phyloP scores from a whole-genome alignment of 2,329 filamentous ascomycete genomes.

The Raffaelea albimanens region DNA sequence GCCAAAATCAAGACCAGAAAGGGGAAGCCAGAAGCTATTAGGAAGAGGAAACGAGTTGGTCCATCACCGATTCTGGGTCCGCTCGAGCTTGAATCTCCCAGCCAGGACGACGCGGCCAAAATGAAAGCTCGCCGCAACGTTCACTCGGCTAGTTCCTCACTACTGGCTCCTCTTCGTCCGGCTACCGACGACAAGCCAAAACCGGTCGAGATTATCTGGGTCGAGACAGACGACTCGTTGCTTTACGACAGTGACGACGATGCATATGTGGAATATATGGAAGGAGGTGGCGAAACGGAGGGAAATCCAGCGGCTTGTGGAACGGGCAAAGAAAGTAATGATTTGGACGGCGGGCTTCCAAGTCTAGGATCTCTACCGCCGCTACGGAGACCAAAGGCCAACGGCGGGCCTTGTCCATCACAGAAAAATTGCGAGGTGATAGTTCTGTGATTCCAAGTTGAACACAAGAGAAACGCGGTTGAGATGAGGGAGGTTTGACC shows the following conservation, averaged over 20 bases:
- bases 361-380: too few relatives aligned
- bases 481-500: too few relatives aligned
- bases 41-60: conserved; percentile 1
- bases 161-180: conserved; percentile 1
- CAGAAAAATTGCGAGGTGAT: too few relatives aligned
- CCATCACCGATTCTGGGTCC: conserved; percentile 6
- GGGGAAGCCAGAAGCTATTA: neutral
- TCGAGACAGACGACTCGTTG: neutral
- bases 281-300: too few relatives aligned
- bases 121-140: neutral
- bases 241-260: neutral
- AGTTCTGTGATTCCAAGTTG: too few relatives aligned
- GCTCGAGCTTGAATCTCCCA: conserved; percentile 7
- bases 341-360: too few relatives aligned
- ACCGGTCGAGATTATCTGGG: neutral
- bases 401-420: too few relatives aligned
- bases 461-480: too few relatives aligned
- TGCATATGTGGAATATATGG: neutral
- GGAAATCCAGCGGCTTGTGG: too few relatives aligned
- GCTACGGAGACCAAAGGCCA: too few relatives aligned
- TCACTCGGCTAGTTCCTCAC: neutral
- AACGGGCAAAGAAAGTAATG: too few relatives aligned
- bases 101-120: neutral
- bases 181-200: too few relatives aligned
- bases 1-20: neutral